Conservation (phyloP, 2,329 filamentous ascomycete species). For the Uncinocarpus reesii region DNA sequence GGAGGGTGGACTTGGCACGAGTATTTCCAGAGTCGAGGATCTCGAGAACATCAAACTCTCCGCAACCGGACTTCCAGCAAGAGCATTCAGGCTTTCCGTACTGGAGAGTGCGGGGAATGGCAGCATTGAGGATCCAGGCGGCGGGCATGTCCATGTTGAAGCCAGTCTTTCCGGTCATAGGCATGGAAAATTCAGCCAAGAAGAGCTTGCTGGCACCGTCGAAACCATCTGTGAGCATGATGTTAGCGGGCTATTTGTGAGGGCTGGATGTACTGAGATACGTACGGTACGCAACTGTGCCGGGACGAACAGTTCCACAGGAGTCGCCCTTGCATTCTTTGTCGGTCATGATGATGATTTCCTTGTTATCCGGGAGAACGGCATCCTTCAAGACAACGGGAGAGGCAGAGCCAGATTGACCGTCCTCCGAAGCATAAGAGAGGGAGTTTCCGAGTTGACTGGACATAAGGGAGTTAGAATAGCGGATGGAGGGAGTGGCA, state of each 20-base stretch:
- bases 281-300: constrained; percentile 43
- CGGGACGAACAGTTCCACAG: constrained; percentile 42
- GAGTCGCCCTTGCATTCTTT: constrained; percentile 38
- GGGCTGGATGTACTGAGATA: constrained; percentile 3
- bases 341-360: constrained; percentile 45
- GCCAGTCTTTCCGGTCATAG: constrained; percentile 43
- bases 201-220: constrained; percentile 60
- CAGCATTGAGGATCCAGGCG: constrained; percentile 64
- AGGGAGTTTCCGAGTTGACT: constrained; percentile 48
- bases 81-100: constrained; percentile 55
- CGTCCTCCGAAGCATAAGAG: constrained; percentile 44
- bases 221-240: constrained; percentile 47
- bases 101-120: constrained; percentile 59
- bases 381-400: constrained; percentile 43
- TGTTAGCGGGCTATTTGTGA: background rate
- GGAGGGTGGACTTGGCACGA: constrained; percentile 60
- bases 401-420: constrained; percentile 37
- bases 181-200: constrained; percentile 65
- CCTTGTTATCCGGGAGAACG: constrained; percentile 40
- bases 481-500: background rate
- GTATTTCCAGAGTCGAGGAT: constrained; percentile 55
- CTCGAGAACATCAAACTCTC: constrained; percentile 68
- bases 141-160: constrained; percentile 59
- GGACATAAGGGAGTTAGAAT: constrained; percentile 19
- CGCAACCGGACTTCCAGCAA: constrained; percentile 61